These are phyloP conservation scores for Herpetomonas muscarum DNA, from an alignment of 208 protist genomes.

Conservation along the genomic window DNA sequence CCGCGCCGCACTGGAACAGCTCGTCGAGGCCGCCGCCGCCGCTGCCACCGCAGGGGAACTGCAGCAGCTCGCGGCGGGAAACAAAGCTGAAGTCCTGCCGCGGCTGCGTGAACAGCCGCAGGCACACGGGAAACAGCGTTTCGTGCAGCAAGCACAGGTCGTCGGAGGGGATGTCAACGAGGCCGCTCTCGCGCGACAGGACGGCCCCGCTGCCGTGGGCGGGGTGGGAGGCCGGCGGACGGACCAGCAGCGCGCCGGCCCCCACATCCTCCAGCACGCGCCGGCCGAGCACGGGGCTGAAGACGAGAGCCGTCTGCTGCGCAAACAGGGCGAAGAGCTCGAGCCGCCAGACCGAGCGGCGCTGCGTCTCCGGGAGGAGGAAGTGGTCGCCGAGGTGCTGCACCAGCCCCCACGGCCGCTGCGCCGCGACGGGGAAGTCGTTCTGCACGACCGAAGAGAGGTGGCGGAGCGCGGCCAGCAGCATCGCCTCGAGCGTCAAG, in stretches of 20 bases:
- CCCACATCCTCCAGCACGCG: slow-evolving; percentile 33
- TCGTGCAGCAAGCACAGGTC: slow-evolving; percentile 52
- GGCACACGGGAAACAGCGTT: slow-evolving; percentile 39
- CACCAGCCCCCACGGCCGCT: slow-evolving; percentile 29
- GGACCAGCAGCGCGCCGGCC: too few relatives aligned
- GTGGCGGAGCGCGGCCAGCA: slow-evolving; percentile 38
- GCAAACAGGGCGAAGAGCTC: slow-evolving; percentile 50
- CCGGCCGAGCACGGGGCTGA: slow-evolving; percentile 34
- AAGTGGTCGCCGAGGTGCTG: slow-evolving; percentile 53
- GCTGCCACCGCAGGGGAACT: slow-evolving; percentile 45
- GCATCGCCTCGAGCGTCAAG: slow-evolving; percentile 46
- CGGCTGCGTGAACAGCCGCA: slow-evolving; percentile 38
- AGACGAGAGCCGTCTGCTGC: slow-evolving; percentile 33
- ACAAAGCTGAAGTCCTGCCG: slow-evolving; percentile 63
- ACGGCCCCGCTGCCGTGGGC: too few relatives aligned
- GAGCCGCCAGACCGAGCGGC: slow-evolving; percentile 65
- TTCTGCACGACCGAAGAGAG: slow-evolving; percentile 26
- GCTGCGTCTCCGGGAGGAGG: slow-evolving; percentile 33
- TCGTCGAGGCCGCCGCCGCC: slow-evolving; percentile 24
- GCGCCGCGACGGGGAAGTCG: slow-evolving; percentile 39
- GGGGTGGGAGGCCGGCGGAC: too few relatives aligned
- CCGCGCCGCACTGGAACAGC: slow-evolving; percentile 63
- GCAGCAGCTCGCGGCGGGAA: slow-evolving; percentile 62
- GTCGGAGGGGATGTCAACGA: slow-evolving; percentile 14
- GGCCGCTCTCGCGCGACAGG: too few relatives aligned